Conservation (phyloP, 306 rosid genomes). For the Rubus parviflorus region DNA sequence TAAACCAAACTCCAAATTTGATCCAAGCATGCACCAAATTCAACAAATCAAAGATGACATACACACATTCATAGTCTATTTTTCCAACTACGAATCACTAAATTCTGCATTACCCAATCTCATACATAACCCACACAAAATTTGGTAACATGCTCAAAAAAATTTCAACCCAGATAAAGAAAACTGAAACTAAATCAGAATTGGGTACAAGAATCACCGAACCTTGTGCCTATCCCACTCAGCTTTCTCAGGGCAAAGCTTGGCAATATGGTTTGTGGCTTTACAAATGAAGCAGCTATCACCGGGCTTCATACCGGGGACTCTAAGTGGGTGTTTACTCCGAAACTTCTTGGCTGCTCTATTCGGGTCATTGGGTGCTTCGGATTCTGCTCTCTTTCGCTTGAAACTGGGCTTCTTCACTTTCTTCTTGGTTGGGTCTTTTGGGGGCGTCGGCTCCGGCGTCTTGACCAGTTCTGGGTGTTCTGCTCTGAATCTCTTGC, state of each 20-base stretch:
- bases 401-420: constrained; percentile 43
- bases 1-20: background rate
- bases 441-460: constrained; percentile 51
- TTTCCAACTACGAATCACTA: background rate
- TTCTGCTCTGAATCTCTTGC: constrained; percentile 49
- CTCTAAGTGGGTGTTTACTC: constrained; percentile 66
- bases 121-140: background rate
- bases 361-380: constrained; percentile 30
- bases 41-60: background rate
- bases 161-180: background rate
- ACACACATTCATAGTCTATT: background rate
- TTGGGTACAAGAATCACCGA: background rate
- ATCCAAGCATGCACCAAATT: background rate
- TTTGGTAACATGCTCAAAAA: background rate
- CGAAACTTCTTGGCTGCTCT: constrained; percentile 33
- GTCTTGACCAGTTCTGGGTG: constrained; percentile 53
- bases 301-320: constrained; percentile 97
- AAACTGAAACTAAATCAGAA: background rate
- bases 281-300: constrained; percentile 86
- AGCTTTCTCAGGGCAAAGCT: constrained; percentile 64
- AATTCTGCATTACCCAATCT: too few relatives aligned
- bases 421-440: constrained; percentile 55
- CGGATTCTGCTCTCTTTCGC: constrained; percentile 39
- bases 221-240: constrained; percentile 83
- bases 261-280: constrained; percentile 73